Conservation (phyloP, 768 basidiomycete genomes). For the Agrocybe praecox region DNA sequence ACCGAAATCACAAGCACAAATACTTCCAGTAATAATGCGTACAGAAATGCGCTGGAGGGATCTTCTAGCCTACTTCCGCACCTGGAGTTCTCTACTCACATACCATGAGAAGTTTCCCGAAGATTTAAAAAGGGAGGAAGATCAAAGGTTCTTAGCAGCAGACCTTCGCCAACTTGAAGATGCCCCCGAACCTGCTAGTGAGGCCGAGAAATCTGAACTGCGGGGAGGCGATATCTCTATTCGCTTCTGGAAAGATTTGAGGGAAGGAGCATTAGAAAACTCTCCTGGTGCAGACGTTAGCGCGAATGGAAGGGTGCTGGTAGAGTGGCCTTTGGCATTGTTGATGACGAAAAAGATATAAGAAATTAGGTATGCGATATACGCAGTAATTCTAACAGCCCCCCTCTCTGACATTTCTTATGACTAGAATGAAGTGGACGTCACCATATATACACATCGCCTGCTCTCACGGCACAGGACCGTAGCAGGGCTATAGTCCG, state of each 20-base stretch:
- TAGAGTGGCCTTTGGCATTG: slow-evolving; percentile 57
- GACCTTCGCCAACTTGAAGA: slow-evolving; percentile 19
- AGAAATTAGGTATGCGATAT: background rate
- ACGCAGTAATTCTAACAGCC: background rate
- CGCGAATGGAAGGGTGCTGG: slow-evolving; percentile 38
- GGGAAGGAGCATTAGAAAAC: slow-evolving; percentile 33
- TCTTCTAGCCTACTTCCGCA: slow-evolving; percentile 68
- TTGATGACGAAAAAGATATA: slow-evolving; percentile 33
- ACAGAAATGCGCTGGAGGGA: slow-evolving; percentile 67
- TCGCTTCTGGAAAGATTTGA: slow-evolving; percentile 61
- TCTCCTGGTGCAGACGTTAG: slow-evolving; percentile 31
- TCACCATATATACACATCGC: too few species aligned
- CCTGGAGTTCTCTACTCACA: slow-evolving; percentile 70
- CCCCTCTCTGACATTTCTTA: background rate
- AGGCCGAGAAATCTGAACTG: slow-evolving; percentile 17
- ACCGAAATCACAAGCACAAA: slow-evolving; percentile 19
- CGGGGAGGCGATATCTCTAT: slow-evolving; percentile 65
- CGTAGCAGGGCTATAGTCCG: too few species aligned
- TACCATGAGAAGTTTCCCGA: slow-evolving; percentile 66
- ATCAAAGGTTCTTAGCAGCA: slow-evolving; percentile 35
- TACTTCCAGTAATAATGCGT: slow-evolving; percentile 53
- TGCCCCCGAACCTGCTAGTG: background rate
- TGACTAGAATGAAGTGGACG: background rate
- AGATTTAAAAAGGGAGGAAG: slow-evolving; percentile 41
- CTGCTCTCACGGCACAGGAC: too few species aligned